These are phyloP conservation scores for Nicotiana undulata DNA, from an alignment of 257 asterid genomes.

Conservation along the genomic window DNA sequence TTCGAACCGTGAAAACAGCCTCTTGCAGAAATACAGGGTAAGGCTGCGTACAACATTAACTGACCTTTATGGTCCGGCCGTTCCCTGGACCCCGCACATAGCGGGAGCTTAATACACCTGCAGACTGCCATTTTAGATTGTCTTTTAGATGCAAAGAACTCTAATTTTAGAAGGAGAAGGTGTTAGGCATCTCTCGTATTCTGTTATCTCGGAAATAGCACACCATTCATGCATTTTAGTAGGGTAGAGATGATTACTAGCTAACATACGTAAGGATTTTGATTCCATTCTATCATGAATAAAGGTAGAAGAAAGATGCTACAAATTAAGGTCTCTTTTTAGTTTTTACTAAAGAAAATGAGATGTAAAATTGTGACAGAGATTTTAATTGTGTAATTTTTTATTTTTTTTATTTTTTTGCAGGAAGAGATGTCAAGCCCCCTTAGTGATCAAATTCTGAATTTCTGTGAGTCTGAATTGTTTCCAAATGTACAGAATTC, in stretches of 20 bases:
- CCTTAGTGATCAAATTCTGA: constrained; percentile 55
- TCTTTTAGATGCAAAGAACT: background rate
- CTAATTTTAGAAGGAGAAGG: background rate
- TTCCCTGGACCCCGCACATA: too few species aligned
- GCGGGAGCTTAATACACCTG: too few species aligned
- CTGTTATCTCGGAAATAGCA: background rate
- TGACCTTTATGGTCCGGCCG: too few species aligned
- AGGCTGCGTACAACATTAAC: too few species aligned
- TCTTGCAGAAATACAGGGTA: too few species aligned
- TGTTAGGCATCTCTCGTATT: background rate
- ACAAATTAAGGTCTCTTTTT: background rate
- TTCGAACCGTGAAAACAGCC: too few species aligned
- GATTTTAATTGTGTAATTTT: background rate
- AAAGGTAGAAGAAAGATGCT: background rate
- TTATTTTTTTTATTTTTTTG: background rate
- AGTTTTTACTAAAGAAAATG: background rate
- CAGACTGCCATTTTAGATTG: too few species aligned
- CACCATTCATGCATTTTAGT: background rate
- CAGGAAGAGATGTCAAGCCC: constrained; percentile 82
- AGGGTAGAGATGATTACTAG: background rate
- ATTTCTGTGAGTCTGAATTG: constrained; percentile 63
- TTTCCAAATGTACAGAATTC: constrained; percentile 62
- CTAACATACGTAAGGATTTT: background rate
- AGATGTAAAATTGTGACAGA: background rate
- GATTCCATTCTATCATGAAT: background rate